Base-by-base conservation (phyloP, 2,329 filamentous ascomycete genomes). In the Aspergillus sp. region DNA sequence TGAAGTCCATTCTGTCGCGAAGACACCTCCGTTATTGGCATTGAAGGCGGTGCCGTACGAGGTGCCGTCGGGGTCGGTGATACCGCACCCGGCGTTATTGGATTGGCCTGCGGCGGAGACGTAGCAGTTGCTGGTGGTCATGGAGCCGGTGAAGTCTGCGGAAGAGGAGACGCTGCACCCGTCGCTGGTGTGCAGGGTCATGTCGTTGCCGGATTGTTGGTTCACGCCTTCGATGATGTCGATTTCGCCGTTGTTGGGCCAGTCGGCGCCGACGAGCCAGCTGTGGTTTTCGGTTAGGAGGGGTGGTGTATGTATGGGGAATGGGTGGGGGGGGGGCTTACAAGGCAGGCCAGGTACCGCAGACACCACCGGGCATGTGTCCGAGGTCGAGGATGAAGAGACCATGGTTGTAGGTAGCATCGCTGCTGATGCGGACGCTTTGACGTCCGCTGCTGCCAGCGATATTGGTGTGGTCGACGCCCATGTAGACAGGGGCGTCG, bases 181-280 rank as follows among this genome's bases (percentile, higher is more conserved):
- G 3, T 80, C 65, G 9, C 76, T 75, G 1, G 90, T 91, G 79
- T 91, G 88, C 15, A 95, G 81, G 36, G 89, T 88, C 76, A 92
- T 81, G 49, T 81, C 76, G 73, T 90, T 85, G 60, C 80, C 76
- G 2, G 78, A 72, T 63, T 87, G 83, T 21, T 80, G 78, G 78
- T 91, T 91, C 67, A 92, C 88, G 39, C 89, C 90, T 78, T 93
- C 91, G 67, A 93, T 86, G 69, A 93, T 89, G 73, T 94, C 91
- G 68, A 94, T 90, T 77, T 93, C 91, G 50, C 90, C 90, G 7
- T 81, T 79, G 45, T 73, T 73, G 1, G 91, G 91, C 91, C 91
- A 93, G 70, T 84, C 76, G n/a, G 82, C 79, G 15, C 89, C 90
- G 36, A 91, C 72, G 50, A 80, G 81, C 83, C 83, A 85, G 72